Base-by-base conservation (phyloP, 108 stramenopile species). In the Fragilaria radians region DNA sequence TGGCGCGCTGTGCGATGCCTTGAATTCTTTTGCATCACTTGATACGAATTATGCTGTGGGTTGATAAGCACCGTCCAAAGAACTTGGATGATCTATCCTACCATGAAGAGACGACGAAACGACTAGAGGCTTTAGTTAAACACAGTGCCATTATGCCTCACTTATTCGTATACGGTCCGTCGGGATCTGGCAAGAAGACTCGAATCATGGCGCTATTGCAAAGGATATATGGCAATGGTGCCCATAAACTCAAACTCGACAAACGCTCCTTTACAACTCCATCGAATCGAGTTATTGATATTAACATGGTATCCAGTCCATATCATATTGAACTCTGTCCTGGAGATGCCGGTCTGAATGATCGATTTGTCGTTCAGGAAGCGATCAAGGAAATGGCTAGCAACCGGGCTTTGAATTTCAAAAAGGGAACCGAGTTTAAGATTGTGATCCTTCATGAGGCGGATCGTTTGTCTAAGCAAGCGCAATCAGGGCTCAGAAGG, bases 381-480 rank as follows among this genome's bases (percentile, higher is more conserved):
- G 94, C 98, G 64, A 96, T 99, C 78, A 99, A 99, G 72, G 96
- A 99, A 73, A 97, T 98, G 58, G 98, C 98, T 0, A 70, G 71
- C 27, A 86, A 72, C 59, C 83, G 78, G 52, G 85, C 80, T 49
- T 75, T 88, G 53, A 73, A 66, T 46, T 68, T 48, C n/a, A 67
- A 69, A n/a, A 57, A 83, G 34, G 55, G 83, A 48, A 75, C 66
- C 14, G 65, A 52, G 7, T 96, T 88, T 67, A 94, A 97, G 68
- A 90, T 96, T 21, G 94, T 98, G 21, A 82, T 99, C 21, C 72
- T 99, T 27, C 76, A 78, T 14, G 97, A 97, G 48, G 97, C 95
- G 7, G 98, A 99, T 65, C 78, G 84, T 27, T 74, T 99, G 30
- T 85, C 90, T 3, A 78, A 74, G 51, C 93, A 91, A 66, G 96